Percentiles rank a stretch among this genome's conserved stretches.
These are phyloP conservation scores for Fagopyrum tataricum DNA, from an alignment of 148 eudicot species.

Conservation along the genomic window DNA sequence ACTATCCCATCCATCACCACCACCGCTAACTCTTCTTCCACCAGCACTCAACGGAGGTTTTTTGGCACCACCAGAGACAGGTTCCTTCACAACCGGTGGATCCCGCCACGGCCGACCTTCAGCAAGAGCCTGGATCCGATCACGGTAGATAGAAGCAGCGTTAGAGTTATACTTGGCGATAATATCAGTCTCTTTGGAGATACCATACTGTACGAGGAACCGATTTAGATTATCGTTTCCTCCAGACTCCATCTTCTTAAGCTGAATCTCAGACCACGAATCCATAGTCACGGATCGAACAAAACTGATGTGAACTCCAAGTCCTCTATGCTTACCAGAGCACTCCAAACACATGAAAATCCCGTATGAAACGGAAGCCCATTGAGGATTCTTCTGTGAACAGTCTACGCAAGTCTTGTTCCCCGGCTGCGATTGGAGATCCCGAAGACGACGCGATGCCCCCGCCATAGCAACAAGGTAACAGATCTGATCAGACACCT, in stretches of 20 bases:
- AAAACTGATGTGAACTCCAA: slow-evolving; percentile 75
- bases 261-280: slow-evolving; percentile 97
- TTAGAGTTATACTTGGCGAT: slow-evolving; percentile 64
- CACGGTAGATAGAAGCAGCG: slow-evolving; percentile 73
- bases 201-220: slow-evolving; percentile 47
- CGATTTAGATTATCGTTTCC: slow-evolving; percentile 66
- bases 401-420: slow-evolving; percentile 81
- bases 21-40: slow-evolving; percentile 2
- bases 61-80: not conserved
- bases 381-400: slow-evolving; percentile 68
- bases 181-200: slow-evolving; percentile 71
- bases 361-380: slow-evolving; percentile 79
- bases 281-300: slow-evolving; percentile 95
- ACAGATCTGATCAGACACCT: not conserved
- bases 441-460: slow-evolving; percentile 73
- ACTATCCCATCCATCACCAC: slow-evolving; percentile 63
- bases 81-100: slow-evolving; percentile 76
- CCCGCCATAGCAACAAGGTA: slow-evolving; percentile 28
- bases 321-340: slow-evolving; percentile 77
- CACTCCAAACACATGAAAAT: slow-evolving; percentile 75
- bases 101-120: slow-evolving; percentile 84
- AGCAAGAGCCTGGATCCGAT: slow-evolving; percentile 64
- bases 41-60: slow-evolving; percentile 2
- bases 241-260: slow-evolving; percentile 65
- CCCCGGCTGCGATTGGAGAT: slow-evolving; percentile 62